phyloP scores from a whole-genome alignment of 768 basidiomycete species.

The Pleurotus ostreatus region DNA sequence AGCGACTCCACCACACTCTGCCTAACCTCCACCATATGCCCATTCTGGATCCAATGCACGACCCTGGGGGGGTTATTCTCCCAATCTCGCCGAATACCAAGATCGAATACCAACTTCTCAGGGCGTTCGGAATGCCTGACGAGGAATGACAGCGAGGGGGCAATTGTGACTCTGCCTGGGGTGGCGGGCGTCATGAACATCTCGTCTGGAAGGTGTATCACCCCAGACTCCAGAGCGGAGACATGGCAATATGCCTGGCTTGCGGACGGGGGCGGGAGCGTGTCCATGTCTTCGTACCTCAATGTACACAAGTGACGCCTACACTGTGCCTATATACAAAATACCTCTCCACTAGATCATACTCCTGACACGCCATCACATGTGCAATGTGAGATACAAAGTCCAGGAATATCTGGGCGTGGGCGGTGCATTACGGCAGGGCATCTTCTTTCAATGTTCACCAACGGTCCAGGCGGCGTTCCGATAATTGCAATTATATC shows the following conservation, averaged over 20 bases:
- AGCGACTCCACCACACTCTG: constrained; percentile 47
- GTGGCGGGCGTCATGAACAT: constrained; percentile 31
- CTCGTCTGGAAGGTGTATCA: constrained; percentile 33
- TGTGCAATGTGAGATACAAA: not conserved
- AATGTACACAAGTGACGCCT: too few relatives aligned
- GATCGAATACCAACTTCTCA: constrained; percentile 46
- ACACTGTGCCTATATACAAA: not conserved
- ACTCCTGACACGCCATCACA: not conserved
- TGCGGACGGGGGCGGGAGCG: constrained; percentile 33
- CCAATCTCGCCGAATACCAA: constrained; percentile 48
- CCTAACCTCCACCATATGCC: constrained; percentile 20
- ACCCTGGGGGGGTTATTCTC: constrained; percentile 33
- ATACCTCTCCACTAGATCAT: not conserved
- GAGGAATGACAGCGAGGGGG: constrained; percentile 50
- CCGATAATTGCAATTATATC: too few relatives aligned
- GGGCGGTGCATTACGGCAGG: too few relatives aligned
- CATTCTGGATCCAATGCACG: constrained; percentile 22
- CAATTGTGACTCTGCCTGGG: constrained; percentile 20
- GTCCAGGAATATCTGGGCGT: too few relatives aligned
- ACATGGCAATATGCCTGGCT: constrained; percentile 50
- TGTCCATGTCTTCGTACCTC: not conserved
- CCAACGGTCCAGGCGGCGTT: too few relatives aligned
- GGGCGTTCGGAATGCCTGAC: constrained; percentile 41
- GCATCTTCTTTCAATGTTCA: too few relatives aligned
- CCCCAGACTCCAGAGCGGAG: constrained; percentile 53